Evolutionary conservation across 352 stramenopile species (phyloP).

Genomic region (Phytophthora idaei): DNA sequence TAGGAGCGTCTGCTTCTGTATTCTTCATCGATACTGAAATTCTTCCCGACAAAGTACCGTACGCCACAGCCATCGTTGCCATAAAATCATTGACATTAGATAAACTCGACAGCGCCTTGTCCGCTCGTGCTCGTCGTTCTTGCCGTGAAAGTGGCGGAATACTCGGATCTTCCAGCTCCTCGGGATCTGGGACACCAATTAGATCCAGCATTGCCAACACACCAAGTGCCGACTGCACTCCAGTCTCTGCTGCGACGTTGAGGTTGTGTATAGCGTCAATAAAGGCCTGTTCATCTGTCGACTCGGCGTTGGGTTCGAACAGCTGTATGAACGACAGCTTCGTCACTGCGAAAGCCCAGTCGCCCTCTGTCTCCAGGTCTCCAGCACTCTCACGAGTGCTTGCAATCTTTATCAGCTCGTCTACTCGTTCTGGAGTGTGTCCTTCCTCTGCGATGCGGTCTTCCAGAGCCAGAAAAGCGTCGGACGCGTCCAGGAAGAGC

Average conservation of each 20-base stretch:
- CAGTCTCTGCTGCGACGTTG: conserved; percentile 45
- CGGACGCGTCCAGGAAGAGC: conserved; percentile 40
- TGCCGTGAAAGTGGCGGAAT: conserved; percentile 18
- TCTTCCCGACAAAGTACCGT: conserved; percentile 50
- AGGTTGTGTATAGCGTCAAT: conserved; percentile 51
- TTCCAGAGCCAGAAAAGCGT: conserved; percentile 57
- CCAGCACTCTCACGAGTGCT: not conserved
- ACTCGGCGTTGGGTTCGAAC: conserved; percentile 45
- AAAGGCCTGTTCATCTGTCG: conserved; percentile 34
- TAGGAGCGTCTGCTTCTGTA: not conserved
- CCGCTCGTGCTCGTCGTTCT: conserved; percentile 39
- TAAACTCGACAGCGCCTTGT: conserved; percentile 42
- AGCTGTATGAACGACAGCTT: conserved; percentile 66
- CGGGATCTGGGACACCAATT: conserved; percentile 46
- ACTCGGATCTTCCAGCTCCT: conserved; percentile 22
- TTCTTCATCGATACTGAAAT: conserved; percentile 24
- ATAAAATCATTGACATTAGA: conserved; percentile 49
- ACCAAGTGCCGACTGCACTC: conserved; percentile 44
- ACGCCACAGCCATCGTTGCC: conserved; percentile 62
- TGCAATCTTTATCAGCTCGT: conserved; percentile 37
- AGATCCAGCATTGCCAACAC: conserved; percentile 63
- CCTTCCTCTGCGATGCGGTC: conserved; percentile 54
- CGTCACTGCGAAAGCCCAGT: conserved; percentile 62
- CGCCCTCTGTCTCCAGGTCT: conserved; percentile 28
- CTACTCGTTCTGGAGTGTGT: conserved; percentile 46